A percentile compares a stretch with the other conserved stretches of the same genome.
Evolutionary conservation across 495 filamentous ascomycete genomes (phyloP).

Genomic region (Daldinia vernicosa): DNA sequence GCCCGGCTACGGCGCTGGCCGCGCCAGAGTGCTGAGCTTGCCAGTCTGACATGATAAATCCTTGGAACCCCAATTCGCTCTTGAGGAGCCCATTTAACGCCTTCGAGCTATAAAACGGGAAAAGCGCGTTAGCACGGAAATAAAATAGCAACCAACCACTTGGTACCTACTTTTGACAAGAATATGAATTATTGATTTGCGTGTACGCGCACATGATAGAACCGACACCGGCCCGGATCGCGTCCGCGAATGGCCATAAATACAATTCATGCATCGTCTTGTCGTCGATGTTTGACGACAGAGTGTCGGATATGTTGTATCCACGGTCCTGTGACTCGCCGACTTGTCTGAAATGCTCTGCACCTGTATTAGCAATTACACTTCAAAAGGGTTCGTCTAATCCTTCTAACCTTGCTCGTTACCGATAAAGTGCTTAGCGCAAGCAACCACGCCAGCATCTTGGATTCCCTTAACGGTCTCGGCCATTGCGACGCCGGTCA

Average conservation of each 20-base stretch:
- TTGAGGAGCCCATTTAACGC: constrained; percentile 85
- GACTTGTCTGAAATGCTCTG: constrained; percentile 83
- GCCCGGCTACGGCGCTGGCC: constrained; percentile 77
- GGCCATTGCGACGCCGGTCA: constrained; percentile 76
- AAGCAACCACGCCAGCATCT: constrained; percentile 81
- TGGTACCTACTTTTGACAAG: constrained; percentile 71
- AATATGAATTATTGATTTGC: constrained; percentile 87
- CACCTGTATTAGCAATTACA: constrained; percentile 11
- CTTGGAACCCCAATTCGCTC: constrained; percentile 91
- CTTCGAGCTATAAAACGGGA: constrained; percentile 59
- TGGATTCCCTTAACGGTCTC: constrained; percentile 85
- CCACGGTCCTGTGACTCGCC: constrained; percentile 70
- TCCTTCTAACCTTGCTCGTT: constrained; percentile 65
- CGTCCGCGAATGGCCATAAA: constrained; percentile 70
- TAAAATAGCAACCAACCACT: neutral
- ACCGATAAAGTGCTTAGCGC: constrained; percentile 81
- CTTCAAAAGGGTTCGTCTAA: neutral
- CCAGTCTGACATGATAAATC: constrained; percentile 93
- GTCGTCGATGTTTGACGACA: constrained; percentile 90
- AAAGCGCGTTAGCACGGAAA: constrained; percentile 67
- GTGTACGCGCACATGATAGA: constrained; percentile 96
- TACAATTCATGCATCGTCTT: constrained; percentile 95
- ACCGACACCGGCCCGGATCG: constrained; percentile 70
- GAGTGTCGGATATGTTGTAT: constrained; percentile 68
- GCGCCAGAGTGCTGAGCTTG: constrained; percentile 87